Evolutionary conservation across 2,329 filamentous ascomycete species (phyloP).

Genomic region (Colletotrichum cuscutae): DNA sequence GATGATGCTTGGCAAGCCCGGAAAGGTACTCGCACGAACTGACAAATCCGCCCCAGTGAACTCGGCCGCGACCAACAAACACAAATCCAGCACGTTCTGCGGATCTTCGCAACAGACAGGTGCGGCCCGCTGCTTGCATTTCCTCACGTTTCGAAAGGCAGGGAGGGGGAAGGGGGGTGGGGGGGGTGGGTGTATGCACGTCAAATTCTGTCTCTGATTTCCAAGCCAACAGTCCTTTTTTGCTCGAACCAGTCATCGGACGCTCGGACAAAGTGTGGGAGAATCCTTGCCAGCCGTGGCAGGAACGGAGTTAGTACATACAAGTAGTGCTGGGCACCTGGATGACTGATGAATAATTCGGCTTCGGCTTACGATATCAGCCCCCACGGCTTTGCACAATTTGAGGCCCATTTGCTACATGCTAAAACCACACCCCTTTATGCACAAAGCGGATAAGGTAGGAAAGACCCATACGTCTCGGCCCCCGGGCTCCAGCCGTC

Average conservation of each 20-base stretch:
- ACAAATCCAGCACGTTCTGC: not conserved
- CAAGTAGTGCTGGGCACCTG: not conserved
- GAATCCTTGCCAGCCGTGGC: not conserved
- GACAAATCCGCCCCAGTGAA: not conserved
- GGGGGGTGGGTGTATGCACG: not conserved
- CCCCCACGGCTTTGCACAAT: not conserved
- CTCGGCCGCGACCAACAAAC: not conserved
- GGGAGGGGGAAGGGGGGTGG: not conserved
- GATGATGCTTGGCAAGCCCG: not conserved
- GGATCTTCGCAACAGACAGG: not conserved
- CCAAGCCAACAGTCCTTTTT: not conserved
- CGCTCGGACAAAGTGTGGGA: conserved; percentile 19
- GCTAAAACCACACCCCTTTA: not conserved
- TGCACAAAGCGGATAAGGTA: not conserved
- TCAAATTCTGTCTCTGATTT: not conserved
- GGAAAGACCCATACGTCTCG: not conserved
- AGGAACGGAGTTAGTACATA: too few relatives aligned
- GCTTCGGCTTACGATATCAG: conserved; percentile 25
- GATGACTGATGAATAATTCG: conserved; percentile 26
- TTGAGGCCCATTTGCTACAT: not conserved
- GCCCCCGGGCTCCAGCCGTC: not conserved
- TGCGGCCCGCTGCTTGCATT: conserved; percentile 15
- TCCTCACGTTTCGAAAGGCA: not conserved
- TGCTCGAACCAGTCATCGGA: not conserved
- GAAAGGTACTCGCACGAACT: not conserved